Evolutionary conservation across 192 early-diverging fungal species (phyloP).

Genomic region (Linnemannia elongata): DNA sequence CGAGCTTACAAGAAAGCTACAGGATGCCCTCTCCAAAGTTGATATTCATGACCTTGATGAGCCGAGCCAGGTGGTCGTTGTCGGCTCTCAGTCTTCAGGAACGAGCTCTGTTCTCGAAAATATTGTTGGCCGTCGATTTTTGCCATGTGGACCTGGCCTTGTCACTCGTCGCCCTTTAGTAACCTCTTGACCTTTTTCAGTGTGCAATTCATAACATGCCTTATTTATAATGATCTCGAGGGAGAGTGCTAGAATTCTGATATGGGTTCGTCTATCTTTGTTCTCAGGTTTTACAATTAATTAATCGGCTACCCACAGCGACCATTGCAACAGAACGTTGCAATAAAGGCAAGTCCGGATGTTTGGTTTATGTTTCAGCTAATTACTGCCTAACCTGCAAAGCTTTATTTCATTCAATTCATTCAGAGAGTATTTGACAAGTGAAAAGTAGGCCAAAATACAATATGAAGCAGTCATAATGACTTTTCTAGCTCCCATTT

Average conservation of each 20-base stretch:
- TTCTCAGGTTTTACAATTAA: conserved; percentile 92
- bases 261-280: not conserved
- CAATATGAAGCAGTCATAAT: too few relatives aligned
- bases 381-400: too few relatives aligned
- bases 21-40: conserved; percentile 90
- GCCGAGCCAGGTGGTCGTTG: conserved; percentile 88
- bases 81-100: conserved; percentile 90
- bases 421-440: too few relatives aligned
- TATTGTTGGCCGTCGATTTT: conserved; percentile 99
- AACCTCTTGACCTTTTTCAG: conserved; percentile 13
- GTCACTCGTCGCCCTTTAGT: conserved; percentile 96
- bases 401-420: too few relatives aligned
- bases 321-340: conserved; percentile 54
- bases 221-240: too few relatives aligned
- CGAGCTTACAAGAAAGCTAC: conserved; percentile 82
- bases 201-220: too few relatives aligned
- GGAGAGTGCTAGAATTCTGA: too few relatives aligned
- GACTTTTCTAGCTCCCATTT: too few relatives aligned
- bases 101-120: conserved; percentile 99
- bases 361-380: too few relatives aligned
- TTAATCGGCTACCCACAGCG: conserved; percentile 82
- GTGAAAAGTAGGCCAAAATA: too few relatives aligned
- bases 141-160: conserved; percentile 97
- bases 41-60: conserved; percentile 90
- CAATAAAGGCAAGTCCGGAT: conserved; percentile 48